These are phyloP conservation scores for Cystofilobasidium capitatum DNA, from an alignment of 768 basidiomycete species.

Conservation along the genomic window DNA sequence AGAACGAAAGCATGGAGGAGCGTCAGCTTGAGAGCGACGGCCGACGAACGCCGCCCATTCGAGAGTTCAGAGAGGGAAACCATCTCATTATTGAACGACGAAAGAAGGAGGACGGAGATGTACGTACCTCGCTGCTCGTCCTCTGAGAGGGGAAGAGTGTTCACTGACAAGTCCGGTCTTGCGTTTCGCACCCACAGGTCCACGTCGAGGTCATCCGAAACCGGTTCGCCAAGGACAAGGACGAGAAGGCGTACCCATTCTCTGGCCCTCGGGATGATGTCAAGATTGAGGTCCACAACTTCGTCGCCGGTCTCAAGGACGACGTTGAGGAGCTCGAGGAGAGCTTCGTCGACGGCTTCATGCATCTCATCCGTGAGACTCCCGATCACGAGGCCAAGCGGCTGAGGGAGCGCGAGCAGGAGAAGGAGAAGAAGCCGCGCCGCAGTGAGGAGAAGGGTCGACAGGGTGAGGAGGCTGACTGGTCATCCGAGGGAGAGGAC, in stretches of 20 bases:
- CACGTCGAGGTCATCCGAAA: conserved; percentile 56
- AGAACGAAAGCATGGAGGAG: conserved; percentile 26
- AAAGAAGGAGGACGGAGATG: conserved; percentile 51
- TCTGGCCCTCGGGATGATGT: conserved; percentile 16
- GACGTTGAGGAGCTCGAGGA: conserved; percentile 19
- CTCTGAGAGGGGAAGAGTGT: neutral
- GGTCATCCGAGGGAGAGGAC: neutral
- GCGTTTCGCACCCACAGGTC: conserved; percentile 42
- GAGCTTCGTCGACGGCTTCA: conserved; percentile 8
- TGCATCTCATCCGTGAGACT: conserved; percentile 6
- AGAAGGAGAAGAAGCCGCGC: conserved; percentile 1
- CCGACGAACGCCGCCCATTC: conserved; percentile 34
- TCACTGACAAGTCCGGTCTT: too few relatives aligned
- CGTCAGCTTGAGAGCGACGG: conserved; percentile 29
- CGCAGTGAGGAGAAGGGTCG: neutral
- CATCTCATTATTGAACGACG: conserved; percentile 55
- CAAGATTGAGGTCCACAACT: conserved; percentile 6
- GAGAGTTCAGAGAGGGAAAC: conserved; percentile 65
- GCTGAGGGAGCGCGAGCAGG: neutral
- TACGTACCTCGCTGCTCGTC: conserved; percentile 8
- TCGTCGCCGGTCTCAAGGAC: conserved; percentile 19
- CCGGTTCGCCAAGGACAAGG: conserved; percentile 33
- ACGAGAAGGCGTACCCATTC: conserved; percentile 8
- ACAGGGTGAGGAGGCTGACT: conserved; percentile 1
- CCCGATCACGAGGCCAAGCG: neutral